Base-by-base conservation (phyloP, 176 grass and related monocot genomes). In the Ensete glaucum region DNA sequence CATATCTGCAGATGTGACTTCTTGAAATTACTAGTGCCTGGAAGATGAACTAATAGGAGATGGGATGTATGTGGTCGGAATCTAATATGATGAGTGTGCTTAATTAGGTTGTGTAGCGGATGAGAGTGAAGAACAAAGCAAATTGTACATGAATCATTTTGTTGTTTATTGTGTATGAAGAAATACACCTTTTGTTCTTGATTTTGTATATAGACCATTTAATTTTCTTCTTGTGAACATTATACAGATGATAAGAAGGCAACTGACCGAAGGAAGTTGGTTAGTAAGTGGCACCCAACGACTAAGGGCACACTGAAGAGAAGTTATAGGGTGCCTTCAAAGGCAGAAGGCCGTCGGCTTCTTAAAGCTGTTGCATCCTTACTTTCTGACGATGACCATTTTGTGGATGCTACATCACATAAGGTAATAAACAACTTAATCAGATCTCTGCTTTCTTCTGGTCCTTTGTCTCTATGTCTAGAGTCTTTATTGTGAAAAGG, bases 241-340 rank as follows among this genome's bases (percentile, higher is more conserved):
- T 79, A 53, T 84, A 76, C 77, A 91, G 86, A 75, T 79, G 85
- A 87, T 23, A 91, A 85, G 29, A 91, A 94, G 78, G 82, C 75
- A 59, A 80, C 75, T 50, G 82, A 76, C 43, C 87, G 80, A 70
- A 75, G 76, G 53, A 99, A 94, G 83, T 84, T 99, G 48, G 85
- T 85, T 64, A 91, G 88, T 70, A 99, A 99, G 80, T 99, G 95
- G 95, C 92, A 70, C 72, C 86, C 95, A 60, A 99, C 95, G 0
- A 87, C 90, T 11, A 99, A 91, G 83, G 95, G 95, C 67, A 94
- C 95, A 23, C 91, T 99, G 12, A 99, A 86, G 84, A 91, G 95
- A 80, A 94, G 84, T 65, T 89, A 91, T 76, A 88, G 86, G 80
- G 86, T 99, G 73, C 77, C 81, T 81, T 99, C 95, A 68, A 94